Evolutionary conservation across 2,329 filamentous ascomycete genomes (phyloP).

Genomic region (Xylaria sp.): DNA sequence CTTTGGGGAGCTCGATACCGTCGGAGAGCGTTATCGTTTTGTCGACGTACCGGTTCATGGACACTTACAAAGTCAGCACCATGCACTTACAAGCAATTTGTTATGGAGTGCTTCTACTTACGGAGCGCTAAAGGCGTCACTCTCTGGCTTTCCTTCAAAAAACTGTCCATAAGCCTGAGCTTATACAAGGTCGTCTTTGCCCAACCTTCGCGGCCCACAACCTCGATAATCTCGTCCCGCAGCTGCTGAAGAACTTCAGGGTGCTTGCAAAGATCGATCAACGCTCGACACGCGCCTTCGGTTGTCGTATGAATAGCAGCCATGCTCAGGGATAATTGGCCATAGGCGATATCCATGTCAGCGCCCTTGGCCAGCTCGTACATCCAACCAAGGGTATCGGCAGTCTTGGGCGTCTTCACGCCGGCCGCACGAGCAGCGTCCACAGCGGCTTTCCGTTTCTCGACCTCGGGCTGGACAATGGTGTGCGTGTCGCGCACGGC

Average conservation of each 20-base stretch:
- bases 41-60: slow-evolving; percentile 50
- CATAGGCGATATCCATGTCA: slow-evolving; percentile 49
- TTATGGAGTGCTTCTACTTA: slow-evolving; percentile 38
- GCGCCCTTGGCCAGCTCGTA: slow-evolving; percentile 52
- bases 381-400: slow-evolving; percentile 59
- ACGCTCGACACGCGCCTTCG: slow-evolving; percentile 50
- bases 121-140: slow-evolving; percentile 45
- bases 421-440: slow-evolving; percentile 44
- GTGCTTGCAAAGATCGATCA: slow-evolving; percentile 58
- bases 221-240: slow-evolving; percentile 57
- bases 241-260: slow-evolving; percentile 58
- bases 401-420: slow-evolving; percentile 49
- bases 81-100: neutral
- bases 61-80: slow-evolving; percentile 38
- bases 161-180: slow-evolving; percentile 55
- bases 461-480: slow-evolving; percentile 51
- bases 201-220: slow-evolving; percentile 49
- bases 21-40: slow-evolving; percentile 45
- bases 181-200: slow-evolving; percentile 51
- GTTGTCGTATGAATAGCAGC: slow-evolving; percentile 58
- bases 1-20: slow-evolving; percentile 46
- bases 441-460: slow-evolving; percentile 46
- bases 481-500: slow-evolving; percentile 52
- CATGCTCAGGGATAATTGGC: slow-evolving; percentile 53
- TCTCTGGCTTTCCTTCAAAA: slow-evolving; percentile 55